Base-by-base conservation (phyloP, 1,284 basidiomycete species). In the Kwoniella shivajii region DNA sequence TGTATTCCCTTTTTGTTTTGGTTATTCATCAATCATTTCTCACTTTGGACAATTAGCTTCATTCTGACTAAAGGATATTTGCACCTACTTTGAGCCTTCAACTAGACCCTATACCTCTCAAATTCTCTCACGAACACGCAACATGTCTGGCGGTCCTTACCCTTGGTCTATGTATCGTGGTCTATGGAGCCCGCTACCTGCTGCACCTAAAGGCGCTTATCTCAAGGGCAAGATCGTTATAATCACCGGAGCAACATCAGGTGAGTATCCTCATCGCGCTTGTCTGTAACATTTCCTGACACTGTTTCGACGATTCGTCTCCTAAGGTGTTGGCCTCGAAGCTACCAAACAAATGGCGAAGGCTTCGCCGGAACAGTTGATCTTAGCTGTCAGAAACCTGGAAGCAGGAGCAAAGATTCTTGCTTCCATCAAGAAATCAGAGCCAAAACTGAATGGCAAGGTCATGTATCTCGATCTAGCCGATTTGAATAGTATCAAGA, bases 201-300 rank as follows among this genome's bases (percentile, higher is more conserved):
- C 51, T 20, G 44, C 45, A 24, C 60, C 60, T 14, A 50, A 45
- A 18, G 60, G 56, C 14, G 26, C 29, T 14, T 39, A 26, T 37
- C 52, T 64, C 30, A 47, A 45, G 18, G 61, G 61, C 18, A 59
- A 63, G 39, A 55, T 46, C 11, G 57, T 63, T 3, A 51, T 68
- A 29, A 45, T 68, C 33, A 68, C 66, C 9, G 66, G 66, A 16
- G 53, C 64, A 2, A 68, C 61, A 38, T 53, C 49, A n/a, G 60
- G 60, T 63, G 20, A 54, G 59, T 51, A 10, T n/a, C n/a, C n/a
- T n/a, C n/a, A n/a, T n/a, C n/a, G n/a, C n/a, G n/a, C n/a, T n/a
- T n/a, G n/a, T n/a, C n/a, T n/a, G n/a, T n/a, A n/a, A n/a, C n/a
- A n/a, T n/a, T n/a, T n/a, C n/a, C n/a, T n/a, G n/a, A n/a, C n/a